Conservation (phyloP, 2,329 filamentous ascomycete species). For the Trichoderma sp. region DNA sequence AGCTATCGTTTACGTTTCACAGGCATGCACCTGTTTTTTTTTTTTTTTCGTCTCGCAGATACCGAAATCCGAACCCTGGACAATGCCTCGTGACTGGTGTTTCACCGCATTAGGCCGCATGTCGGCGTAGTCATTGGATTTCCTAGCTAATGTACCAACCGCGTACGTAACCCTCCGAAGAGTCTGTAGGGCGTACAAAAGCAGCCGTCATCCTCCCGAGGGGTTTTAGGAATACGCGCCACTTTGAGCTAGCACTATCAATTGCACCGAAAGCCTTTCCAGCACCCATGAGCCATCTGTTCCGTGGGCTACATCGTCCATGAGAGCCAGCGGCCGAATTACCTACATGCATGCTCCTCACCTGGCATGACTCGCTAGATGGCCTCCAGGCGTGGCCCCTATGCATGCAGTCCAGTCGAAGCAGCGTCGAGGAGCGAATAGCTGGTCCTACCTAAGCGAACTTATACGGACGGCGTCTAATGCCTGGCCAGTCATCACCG, state of each 20-base stretch:
- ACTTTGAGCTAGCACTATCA: not conserved
- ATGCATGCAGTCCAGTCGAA: not conserved
- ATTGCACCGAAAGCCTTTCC: not conserved
- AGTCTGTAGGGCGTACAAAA: not conserved
- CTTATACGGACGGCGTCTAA: conserved; percentile 12
- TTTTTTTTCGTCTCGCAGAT: not conserved
- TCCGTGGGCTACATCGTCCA: not conserved
- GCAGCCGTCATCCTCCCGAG: not conserved
- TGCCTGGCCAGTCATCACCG: conserved; percentile 7
- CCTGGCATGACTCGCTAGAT: conserved; percentile 12
- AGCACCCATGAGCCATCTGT: not conserved
- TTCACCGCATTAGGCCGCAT: conserved; percentile 21
- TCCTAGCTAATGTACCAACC: not conserved
- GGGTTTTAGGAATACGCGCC: not conserved
- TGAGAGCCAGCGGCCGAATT: not conserved
- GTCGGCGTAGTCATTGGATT: conserved; percentile 5
- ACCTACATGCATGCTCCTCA: not conserved
- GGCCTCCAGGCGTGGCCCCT: not conserved
- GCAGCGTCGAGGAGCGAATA: not conserved
- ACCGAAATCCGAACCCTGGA: not conserved
- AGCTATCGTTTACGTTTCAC: not conserved
- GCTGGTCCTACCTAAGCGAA: not conserved
- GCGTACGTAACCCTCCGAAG: not conserved
- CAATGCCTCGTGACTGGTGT: conserved; percentile 20
- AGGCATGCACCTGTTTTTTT: not conserved